phyloP scores from a whole-genome alignment of 75 land plant genomes.

The Pinus albicaulis region DNA sequence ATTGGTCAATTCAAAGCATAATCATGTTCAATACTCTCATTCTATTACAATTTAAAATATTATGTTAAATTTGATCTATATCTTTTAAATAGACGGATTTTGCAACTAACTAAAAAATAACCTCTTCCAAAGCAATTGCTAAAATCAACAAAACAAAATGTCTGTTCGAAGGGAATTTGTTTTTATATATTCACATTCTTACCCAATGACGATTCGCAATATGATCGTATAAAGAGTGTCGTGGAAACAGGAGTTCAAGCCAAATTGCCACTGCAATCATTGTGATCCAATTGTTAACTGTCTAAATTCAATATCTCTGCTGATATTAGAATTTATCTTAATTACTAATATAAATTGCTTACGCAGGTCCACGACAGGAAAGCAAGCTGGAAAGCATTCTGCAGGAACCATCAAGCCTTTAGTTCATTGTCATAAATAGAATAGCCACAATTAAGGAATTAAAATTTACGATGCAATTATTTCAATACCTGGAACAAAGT shows the following conservation, averaged over 20 bases:
- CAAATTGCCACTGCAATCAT: slow-evolving; percentile 24
- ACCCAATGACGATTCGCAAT: slow-evolving; percentile 25
- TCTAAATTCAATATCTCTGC: not conserved
- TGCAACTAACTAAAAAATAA: too few species aligned
- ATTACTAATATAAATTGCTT: slow-evolving; percentile 8
- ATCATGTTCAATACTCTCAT: too few species aligned
- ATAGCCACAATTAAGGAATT: not conserved
- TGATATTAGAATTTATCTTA: not conserved
- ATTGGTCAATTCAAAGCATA: not conserved
- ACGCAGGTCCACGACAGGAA: slow-evolving; percentile 64
- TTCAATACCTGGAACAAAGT: slow-evolving; percentile 54
- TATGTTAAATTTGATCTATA: too few species aligned
- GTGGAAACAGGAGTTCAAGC: slow-evolving; percentile 37
- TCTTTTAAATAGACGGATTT: too few species aligned
- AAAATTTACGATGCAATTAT: not conserved
- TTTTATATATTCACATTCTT: slow-evolving; percentile 1
- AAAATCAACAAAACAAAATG: too few species aligned
- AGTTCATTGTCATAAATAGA: not conserved
- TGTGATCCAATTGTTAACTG: not conserved
- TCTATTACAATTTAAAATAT: too few species aligned
- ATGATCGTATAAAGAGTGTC: slow-evolving; percentile 14
- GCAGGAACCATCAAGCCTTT: slow-evolving; percentile 1
- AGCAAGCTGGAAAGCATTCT: slow-evolving; percentile 78
- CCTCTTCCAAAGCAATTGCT: too few species aligned
- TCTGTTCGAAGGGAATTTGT: not conserved